phyloP scores from a whole-genome alignment of 176 grass and related monocot genomes.

The Neostapfia colusana region DNA sequence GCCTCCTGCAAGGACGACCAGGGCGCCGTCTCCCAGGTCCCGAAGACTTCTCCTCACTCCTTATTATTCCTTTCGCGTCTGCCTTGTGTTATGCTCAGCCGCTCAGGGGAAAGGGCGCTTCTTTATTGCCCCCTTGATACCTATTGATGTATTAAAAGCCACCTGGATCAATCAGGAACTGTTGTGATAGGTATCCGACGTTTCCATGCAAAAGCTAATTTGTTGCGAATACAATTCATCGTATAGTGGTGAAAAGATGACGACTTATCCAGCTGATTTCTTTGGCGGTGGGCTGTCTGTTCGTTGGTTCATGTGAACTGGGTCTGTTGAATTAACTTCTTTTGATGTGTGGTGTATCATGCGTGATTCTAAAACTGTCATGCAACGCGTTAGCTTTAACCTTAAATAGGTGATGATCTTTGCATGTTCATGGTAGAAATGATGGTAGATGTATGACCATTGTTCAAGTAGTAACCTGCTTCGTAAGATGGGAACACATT shows the following conservation, averaged over 20 bases:
- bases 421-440: slow-evolving; percentile 27
- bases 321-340: background rate
- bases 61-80: background rate
- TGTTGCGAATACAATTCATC: background rate
- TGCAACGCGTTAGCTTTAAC: slow-evolving; percentile 5
- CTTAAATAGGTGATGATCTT: slow-evolving; percentile 10
- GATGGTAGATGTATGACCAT: slow-evolving; percentile 18
- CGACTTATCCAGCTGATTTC: background rate
- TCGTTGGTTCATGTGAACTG: background rate
- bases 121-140: background rate
- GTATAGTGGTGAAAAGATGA: background rate
- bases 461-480: background rate
- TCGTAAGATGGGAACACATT: slow-evolving; percentile 7
- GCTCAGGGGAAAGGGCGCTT: background rate
- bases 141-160: slow-evolving; percentile 5
- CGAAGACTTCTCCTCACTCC: slow-evolving; percentile 2
- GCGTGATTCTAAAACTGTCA: background rate
- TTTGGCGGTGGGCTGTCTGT: background rate
- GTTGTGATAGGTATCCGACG: background rate
- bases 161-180: slow-evolving; percentile 11
- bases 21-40: slow-evolving; percentile 75
- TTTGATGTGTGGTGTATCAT: background rate
- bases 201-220: background rate
- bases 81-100: slow-evolving; percentile 1
- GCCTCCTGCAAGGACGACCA: slow-evolving; percentile 84